A percentile compares a stretch with the other conserved stretches of the same genome.
phyloP scores from a whole-genome alignment of 2,329 filamentous ascomycete species.

The Verticillium zaregamsianum region DNA sequence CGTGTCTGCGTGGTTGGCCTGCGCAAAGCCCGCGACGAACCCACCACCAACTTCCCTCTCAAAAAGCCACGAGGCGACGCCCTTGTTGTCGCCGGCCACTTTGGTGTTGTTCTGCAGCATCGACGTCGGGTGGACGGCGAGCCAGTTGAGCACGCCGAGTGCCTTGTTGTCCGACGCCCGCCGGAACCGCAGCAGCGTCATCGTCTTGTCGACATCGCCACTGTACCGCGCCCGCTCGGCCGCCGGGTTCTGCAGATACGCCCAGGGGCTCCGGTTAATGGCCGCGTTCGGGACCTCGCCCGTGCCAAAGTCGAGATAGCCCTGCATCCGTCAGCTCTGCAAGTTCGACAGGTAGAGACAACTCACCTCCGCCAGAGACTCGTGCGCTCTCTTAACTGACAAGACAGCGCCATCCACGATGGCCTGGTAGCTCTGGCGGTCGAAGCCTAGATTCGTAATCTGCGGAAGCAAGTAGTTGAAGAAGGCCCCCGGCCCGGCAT shows the following conservation, averaged over 20 bases:
- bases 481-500: slow-evolving; percentile 89
- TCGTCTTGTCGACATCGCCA: slow-evolving; percentile 45
- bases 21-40: slow-evolving; percentile 90
- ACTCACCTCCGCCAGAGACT: slow-evolving; percentile 52
- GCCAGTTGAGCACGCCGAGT: slow-evolving; percentile 83
- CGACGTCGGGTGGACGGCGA: slow-evolving; percentile 87
- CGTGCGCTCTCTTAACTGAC: slow-evolving; percentile 78
- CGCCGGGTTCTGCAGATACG: slow-evolving; percentile 82
- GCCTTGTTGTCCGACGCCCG: slow-evolving; percentile 70
- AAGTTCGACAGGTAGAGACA: background rate
- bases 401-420: slow-evolving; percentile 82
- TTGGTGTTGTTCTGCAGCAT: slow-evolving; percentile 89
- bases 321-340: slow-evolving; percentile 29
- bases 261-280: slow-evolving; percentile 83
- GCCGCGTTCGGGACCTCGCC: slow-evolving; percentile 71
- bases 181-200: slow-evolving; percentile 78
- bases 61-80: slow-evolving; percentile 80
- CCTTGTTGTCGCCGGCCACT: slow-evolving; percentile 93
- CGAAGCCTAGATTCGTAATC: slow-evolving; percentile 82
- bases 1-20: slow-evolving; percentile 87
- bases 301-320: slow-evolving; percentile 66
- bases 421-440: slow-evolving; percentile 80
- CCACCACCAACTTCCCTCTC: slow-evolving; percentile 63
- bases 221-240: slow-evolving; percentile 69
- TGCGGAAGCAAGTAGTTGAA: slow-evolving; percentile 92